Evolutionary conservation across 1,284 basidiomycete species (phyloP).

Genomic region (Mycosarcoma mackinlayi): DNA sequence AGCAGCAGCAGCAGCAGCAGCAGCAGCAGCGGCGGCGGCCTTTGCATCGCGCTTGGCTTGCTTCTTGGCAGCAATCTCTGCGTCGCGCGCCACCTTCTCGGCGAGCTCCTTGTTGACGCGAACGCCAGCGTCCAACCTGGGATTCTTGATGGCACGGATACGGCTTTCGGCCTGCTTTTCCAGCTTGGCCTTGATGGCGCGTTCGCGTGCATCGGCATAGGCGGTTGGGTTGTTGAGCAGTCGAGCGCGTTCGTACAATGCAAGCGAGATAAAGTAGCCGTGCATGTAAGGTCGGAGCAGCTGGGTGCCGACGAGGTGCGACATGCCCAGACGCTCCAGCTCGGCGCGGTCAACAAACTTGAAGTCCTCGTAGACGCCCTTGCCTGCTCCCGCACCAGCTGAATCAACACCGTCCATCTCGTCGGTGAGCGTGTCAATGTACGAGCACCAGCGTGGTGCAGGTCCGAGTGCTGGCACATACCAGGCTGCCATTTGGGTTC

Average conservation of each 20-base stretch:
- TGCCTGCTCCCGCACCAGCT: constrained; percentile 57
- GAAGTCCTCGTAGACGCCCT: constrained; percentile 87
- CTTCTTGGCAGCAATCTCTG: constrained; percentile 75
- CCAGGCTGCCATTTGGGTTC: constrained; percentile 66
- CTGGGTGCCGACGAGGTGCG: constrained; percentile 91
- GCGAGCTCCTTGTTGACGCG: constrained; percentile 94
- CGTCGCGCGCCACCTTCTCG: constrained; percentile 81
- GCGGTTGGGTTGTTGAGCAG: constrained; percentile 95
- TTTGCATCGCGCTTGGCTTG: constrained; percentile 59
- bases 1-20: constrained; percentile 37
- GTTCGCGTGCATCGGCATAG: constrained; percentile 92
- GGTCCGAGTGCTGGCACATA: constrained; percentile 96
- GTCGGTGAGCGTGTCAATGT: constrained; percentile 92
- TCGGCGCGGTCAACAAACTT: constrained; percentile 94
- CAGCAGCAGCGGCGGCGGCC: constrained; percentile 17
- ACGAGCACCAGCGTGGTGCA: constrained; percentile 94
- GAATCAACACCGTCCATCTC: constrained; percentile 86
- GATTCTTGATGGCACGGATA: constrained; percentile 74
- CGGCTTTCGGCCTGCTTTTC: constrained; percentile 92
- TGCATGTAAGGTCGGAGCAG: constrained; percentile 99
- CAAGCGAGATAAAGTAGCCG: constrained; percentile 95
- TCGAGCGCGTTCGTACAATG: constrained; percentile 93
- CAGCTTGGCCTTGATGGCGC: constrained; percentile 85
- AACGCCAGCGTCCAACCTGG: constrained; percentile 66
- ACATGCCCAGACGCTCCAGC: constrained; percentile 78